Percentiles rank a stretch among this genome's conserved stretches.
Conservation (phyloP, 108 stramenopile species). For the Nitzschia palea region DNA sequence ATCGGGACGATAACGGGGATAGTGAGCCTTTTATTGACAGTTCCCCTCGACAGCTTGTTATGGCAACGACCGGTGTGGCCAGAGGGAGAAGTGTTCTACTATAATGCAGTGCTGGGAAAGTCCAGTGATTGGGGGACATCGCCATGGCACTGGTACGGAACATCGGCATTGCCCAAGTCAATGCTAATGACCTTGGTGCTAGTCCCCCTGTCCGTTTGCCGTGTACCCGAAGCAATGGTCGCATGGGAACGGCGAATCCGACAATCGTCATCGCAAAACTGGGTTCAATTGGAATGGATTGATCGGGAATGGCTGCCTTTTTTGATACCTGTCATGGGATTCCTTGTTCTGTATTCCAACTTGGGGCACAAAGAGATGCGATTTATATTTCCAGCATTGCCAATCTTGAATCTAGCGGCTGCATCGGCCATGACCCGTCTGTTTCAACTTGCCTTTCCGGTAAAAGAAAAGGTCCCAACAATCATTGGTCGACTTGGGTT, state of each 20-base stretch:
- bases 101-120: constrained; percentile 93
- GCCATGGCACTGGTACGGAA: constrained; percentile 94
- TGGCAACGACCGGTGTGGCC: constrained; percentile 96
- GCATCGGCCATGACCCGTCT: constrained; percentile 73
- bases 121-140: constrained; percentile 93
- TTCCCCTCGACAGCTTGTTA: constrained; percentile 86
- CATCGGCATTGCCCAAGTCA: constrained; percentile 82
- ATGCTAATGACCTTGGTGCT: constrained; percentile 69
- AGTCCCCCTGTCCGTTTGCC: constrained; percentile 67
- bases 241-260: constrained; percentile 13
- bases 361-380: constrained; percentile 97
- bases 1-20: constrained; percentile 66
- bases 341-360: constrained; percentile 79
- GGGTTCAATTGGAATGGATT: constrained; percentile 13
- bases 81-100: constrained; percentile 95
- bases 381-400: constrained; percentile 91
- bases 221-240: constrained; percentile 46
- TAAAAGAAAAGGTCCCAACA: constrained; percentile 25
- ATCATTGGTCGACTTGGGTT: constrained; percentile 36
- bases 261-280: not conserved
- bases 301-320: constrained; percentile 55
- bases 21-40: constrained; percentile 63
- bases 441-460: constrained; percentile 44
- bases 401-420: constrained; percentile 82
- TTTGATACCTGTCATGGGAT: constrained; percentile 64